These are phyloP conservation scores for Fragilariopsis cylindrus DNA, from an alignment of 108 stramenopile species.

Conservation along the genomic window DNA sequence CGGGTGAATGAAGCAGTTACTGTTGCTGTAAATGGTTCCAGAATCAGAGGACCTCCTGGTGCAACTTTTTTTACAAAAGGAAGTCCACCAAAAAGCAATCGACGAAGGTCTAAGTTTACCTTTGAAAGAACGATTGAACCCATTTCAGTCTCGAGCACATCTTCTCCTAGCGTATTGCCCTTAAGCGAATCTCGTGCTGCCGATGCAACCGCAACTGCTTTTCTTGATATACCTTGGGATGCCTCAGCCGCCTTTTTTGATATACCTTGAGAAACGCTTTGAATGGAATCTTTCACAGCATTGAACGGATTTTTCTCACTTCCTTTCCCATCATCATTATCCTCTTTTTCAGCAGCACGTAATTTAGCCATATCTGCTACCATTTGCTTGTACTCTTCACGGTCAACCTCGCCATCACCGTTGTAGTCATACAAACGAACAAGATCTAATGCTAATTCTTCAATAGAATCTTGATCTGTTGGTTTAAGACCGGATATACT, in stretches of 20 bases:
- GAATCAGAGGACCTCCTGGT: slow-evolving; percentile 82
- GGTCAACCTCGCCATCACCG: slow-evolving; percentile 84
- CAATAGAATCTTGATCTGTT: slow-evolving; percentile 38
- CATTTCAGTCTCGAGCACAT: slow-evolving; percentile 21
- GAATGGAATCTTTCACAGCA: slow-evolving; percentile 29
- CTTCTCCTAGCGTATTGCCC: slow-evolving; percentile 4
- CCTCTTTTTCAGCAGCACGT: slow-evolving; percentile 28
- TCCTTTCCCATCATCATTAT: background rate
- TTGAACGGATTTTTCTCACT: slow-evolving; percentile 2
- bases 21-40: slow-evolving; percentile 83
- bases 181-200: slow-evolving; percentile 26
- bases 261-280: slow-evolving; percentile 28
- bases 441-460: slow-evolving; percentile 65
- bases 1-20: slow-evolving; percentile 73
- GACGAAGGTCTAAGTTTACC: slow-evolving; percentile 77
- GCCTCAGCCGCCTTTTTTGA: slow-evolving; percentile 29
- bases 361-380: slow-evolving; percentile 85
- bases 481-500: slow-evolving; percentile 49
- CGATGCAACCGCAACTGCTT: slow-evolving; percentile 28
- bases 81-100: slow-evolving; percentile 72
- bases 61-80: slow-evolving; percentile 71
- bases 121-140: slow-evolving; percentile 75
- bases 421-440: slow-evolving; percentile 77
- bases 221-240: slow-evolving; percentile 28
- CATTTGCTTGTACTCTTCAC: slow-evolving; percentile 81